Conservation (phyloP, 202 grass and related monocot species). For the Zoysia matrella region DNA sequence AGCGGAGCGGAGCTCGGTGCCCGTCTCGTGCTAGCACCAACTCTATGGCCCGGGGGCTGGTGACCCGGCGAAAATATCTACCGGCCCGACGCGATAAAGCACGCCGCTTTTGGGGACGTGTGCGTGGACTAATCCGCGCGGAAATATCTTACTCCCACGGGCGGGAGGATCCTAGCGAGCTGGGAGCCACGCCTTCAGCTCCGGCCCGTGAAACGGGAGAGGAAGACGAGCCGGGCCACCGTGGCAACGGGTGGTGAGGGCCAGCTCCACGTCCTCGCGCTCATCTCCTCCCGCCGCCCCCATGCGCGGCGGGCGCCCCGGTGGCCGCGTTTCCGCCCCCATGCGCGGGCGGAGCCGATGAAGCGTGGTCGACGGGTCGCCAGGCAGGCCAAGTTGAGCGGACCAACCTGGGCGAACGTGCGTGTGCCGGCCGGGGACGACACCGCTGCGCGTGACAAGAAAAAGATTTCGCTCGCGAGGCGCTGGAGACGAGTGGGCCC, state of each 20-base stretch:
- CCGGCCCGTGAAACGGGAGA: too few relatives aligned
- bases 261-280: constrained; percentile 7
- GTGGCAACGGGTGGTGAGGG: not conserved
- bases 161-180: not conserved
- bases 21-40: too few relatives aligned
- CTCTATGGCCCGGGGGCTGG: too few relatives aligned
- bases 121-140: not conserved
- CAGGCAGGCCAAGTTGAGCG: not conserved
- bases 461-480: too few relatives aligned
- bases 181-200: not conserved
- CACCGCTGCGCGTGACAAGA: too few relatives aligned
- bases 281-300: not conserved
- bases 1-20: too few relatives aligned
- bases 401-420: not conserved
- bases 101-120: constrained; percentile 28
- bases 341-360: too few relatives aligned
- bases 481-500: too few relatives aligned
- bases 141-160: constrained; percentile 35
- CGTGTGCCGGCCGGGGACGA: too few relatives aligned
- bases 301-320: constrained; percentile 1
- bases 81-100: not conserved
- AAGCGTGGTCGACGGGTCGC: too few relatives aligned
- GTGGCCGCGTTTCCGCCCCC: not conserved
- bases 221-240: too few relatives aligned
- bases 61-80: constrained; percentile 41